Base-by-base conservation (phyloP, 768 basidiomycete genomes). In the Mycena galericulata region DNA sequence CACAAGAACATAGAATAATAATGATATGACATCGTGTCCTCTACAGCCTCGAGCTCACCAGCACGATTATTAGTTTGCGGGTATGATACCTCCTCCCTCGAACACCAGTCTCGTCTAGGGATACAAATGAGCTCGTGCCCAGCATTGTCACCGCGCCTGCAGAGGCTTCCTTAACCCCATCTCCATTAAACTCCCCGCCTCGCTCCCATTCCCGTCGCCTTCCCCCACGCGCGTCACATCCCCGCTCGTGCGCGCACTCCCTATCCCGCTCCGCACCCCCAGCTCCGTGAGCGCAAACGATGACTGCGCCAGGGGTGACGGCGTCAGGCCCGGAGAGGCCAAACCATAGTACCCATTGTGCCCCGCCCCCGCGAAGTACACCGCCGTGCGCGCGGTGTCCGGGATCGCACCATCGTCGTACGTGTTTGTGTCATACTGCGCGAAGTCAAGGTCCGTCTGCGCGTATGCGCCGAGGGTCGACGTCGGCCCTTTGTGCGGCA, bases 221-320 rank as follows among this genome's bases (percentile, higher is more conserved):
- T 50, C 55, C 10, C 58, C 49, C 4, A 67, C 59, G 12, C 45
- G 53, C 51, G 66, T 61, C 26, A 22, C 66, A 30, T 67, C 66
- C 53, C 59, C 59, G 30, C 66, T 67, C 45, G 66, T 67, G 20
- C 66, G 24, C 46, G 53, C 66, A 22, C 54, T 61, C 24, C 45
- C 53, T 10, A 36, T n/a, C n/a, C n/a, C n/a, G n/a, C n/a, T n/a
- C n/a, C n/a, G n/a, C n/a, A n/a, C n/a, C n/a, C n/a, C n/a, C n/a
- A n/a, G n/a, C n/a, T n/a, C n/a, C n/a, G n/a, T n/a, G n/a, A n/a
- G n/a, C n/a, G n/a, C n/a, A n/a, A n/a, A n/a, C n/a, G n/a, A n/a
- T n/a, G n/a, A n/a, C n/a, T n/a, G n/a, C n/a, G n/a, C n/a, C n/a
- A n/a, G n/a, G n/a, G n/a, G n/a, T n/a, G n/a, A n/a, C n/a, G n/a